Conservation (phyloP, 768 basidiomycete species). For the Suillus weaverae region DNA sequence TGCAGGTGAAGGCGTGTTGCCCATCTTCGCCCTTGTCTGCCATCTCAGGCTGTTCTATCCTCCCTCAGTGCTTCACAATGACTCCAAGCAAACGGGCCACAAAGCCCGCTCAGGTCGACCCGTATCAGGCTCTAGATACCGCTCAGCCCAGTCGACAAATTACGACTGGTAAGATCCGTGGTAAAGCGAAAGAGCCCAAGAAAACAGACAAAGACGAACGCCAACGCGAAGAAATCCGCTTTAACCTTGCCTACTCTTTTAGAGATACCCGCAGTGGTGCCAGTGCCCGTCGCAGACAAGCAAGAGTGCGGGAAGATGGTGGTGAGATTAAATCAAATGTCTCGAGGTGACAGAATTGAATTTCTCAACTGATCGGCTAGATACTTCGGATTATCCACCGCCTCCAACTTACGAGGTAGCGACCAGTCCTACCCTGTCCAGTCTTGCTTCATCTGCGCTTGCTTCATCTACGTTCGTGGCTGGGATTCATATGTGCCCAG, state of each 20-base stretch:
- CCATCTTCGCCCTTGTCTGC: constrained; percentile 39
- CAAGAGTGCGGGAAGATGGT: constrained; percentile 30
- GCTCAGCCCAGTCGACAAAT: constrained; percentile 54
- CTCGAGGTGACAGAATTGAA: constrained; percentile 3
- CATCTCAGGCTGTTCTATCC: constrained; percentile 31
- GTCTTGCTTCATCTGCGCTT: constrained; percentile 31
- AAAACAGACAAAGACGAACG: constrained; percentile 43
- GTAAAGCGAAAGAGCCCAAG: constrained; percentile 39
- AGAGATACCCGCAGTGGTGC: constrained; percentile 26
- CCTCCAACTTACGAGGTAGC: constrained; percentile 76
- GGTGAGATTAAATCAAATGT: constrained; percentile 22
- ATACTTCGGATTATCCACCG: constrained; percentile 60
- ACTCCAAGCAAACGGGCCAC: constrained; percentile 33
- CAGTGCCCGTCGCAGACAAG: constrained; percentile 25
- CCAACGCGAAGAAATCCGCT: constrained; percentile 44
- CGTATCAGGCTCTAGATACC: constrained; percentile 58
- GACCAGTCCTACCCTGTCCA: constrained; percentile 44
- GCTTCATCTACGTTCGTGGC: constrained; percentile 15
- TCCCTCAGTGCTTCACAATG: constrained; percentile 36
- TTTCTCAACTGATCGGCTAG: constrained; percentile 29
- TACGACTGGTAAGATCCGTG: constrained; percentile 37
- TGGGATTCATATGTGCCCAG: constrained; percentile 37
- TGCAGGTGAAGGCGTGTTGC: constrained; percentile 38
- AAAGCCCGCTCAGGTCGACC: constrained; percentile 38
- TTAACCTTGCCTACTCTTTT: constrained; percentile 33